phyloP scores from a whole-genome alignment of 495 filamentous ascomycete species.

The Astrocystis sublimbata region DNA sequence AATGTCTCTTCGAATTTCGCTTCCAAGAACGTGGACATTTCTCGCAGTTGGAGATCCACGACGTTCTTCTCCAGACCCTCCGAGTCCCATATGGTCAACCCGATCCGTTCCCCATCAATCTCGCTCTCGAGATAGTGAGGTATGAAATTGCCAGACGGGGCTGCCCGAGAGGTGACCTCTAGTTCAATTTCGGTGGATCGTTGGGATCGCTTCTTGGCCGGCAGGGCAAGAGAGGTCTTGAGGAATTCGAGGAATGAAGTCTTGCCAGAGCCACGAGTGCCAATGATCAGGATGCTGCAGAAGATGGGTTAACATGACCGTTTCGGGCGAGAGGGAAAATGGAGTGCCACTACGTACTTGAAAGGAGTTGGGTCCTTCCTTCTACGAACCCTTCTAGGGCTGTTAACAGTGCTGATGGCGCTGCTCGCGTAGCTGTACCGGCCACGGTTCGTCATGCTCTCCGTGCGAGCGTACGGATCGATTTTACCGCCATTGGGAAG shows the following conservation, averaged over 20 bases:
- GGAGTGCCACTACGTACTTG: constrained; percentile 69
- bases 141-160: constrained; percentile 65
- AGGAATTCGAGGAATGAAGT: constrained; percentile 97
- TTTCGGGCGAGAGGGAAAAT: neutral
- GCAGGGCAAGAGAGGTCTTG: constrained; percentile 75
- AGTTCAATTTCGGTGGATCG: constrained; percentile 52
- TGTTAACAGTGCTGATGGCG: constrained; percentile 88
- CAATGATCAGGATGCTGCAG: constrained; percentile 84
- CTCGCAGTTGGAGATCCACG: constrained; percentile 88
- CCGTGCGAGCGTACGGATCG: constrained; percentile 78
- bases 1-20: constrained; percentile 99
- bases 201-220: constrained; percentile 67
- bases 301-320: constrained; percentile 13
- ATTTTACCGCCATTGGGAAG: constrained; percentile 57
- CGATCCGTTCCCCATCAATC: constrained; percentile 87
- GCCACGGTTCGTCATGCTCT: constrained; percentile 96
- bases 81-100: constrained; percentile 95
- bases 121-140: constrained; percentile 92
- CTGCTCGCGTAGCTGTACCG: constrained; percentile 97
- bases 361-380: constrained; percentile 97
- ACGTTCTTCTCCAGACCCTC: constrained; percentile 90
- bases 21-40: constrained; percentile 89
- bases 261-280: constrained; percentile 87
- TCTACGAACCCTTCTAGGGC: constrained; percentile 85
- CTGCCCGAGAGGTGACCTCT: constrained; percentile 50